Evolutionary conservation across 192 early-diverging fungal species (phyloP).

Genomic region (Coemansia sp.): DNA sequence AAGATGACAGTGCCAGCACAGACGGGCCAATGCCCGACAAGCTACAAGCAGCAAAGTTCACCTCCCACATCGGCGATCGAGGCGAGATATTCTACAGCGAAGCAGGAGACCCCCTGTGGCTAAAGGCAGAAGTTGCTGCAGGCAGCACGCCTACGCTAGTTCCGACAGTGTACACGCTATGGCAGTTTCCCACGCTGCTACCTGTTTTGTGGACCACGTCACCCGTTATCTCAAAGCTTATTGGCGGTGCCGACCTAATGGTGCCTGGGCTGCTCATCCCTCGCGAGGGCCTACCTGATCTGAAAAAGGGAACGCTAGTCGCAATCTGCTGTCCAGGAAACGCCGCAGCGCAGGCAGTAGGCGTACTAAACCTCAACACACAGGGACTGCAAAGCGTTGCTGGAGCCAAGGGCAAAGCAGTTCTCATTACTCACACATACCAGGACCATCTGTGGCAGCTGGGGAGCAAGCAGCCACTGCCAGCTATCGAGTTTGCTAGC

Average conservation of each 20-base stretch:
- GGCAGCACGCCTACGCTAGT: conserved; percentile 48
- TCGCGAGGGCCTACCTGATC: conserved; percentile 23
- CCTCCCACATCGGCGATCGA: conserved; percentile 61
- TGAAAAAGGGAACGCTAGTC: conserved; percentile 31
- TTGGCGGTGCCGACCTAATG: conserved; percentile 70
- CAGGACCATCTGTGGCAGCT: conserved; percentile 78
- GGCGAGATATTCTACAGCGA: conserved; percentile 64
- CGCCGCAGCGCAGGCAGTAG: conserved; percentile 58
- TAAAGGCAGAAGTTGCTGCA: conserved; percentile 54
- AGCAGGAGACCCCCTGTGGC: conserved; percentile 64
- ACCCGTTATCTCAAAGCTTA: conserved; percentile 67
- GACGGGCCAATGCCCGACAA: conserved; percentile 51
- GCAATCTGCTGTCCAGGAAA: conserved; percentile 35
- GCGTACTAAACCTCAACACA: conserved; percentile 60
- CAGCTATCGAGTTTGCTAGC: conserved; percentile 35
- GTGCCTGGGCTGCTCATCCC: conserved; percentile 36
- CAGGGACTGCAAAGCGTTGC: conserved; percentile 46
- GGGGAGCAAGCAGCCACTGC: conserved; percentile 64
- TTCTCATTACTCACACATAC: conserved; percentile 72
- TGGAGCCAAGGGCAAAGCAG: conserved; percentile 76
- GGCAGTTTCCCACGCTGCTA: conserved; percentile 66
- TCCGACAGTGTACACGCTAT: conserved; percentile 76
- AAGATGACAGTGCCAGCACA: conserved; percentile 13
- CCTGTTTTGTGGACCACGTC: conserved; percentile 67
- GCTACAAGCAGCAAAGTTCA: conserved; percentile 65